Base-by-base conservation (phyloP, 768 basidiomycete species). In the Lactarius sp. region DNA sequence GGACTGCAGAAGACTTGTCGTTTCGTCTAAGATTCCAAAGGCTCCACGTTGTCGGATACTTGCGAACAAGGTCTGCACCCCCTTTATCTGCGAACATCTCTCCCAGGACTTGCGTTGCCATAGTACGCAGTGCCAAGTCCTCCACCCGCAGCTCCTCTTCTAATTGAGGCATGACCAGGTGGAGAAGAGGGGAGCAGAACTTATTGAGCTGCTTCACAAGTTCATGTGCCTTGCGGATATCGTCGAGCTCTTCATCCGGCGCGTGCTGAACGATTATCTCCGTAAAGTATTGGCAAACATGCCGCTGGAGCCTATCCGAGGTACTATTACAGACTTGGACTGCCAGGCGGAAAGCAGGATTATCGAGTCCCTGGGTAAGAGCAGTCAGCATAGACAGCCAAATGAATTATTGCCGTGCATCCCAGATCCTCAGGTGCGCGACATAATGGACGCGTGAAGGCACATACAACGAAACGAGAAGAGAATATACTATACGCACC, bases 271-370 rank as follows among this genome's bases (percentile, higher is more conserved):
- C 81, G 69, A 95, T 90, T 64, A 92, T 86, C 69, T 97, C 95
- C 27, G 92, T 89, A 72, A 99, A 97, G 76, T 98, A 94, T 69
- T 90, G 86, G 71, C 87, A 90, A 52, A 96, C 89, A 66, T 94
- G 84, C 6, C 94, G 85, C 72, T 94, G 91, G 6, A 98, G 82
- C 73, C 89, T 91, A 74, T 94, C 92, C 4, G 90, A 81, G 0
- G 92, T 87, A 27, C 79, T 78, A 61, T 86, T 94, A 79, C 92
- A 95, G 34, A 97, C 84, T 69, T 90, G 86, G 4, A 90, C 87
- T 0, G 92, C 93, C 41, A 97, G 81, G 41, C 90, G 84, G 73
- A 86, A 89, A 0, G 89, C 84, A 10, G 92, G 84, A 66, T 90
- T 86, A 46, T 90, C 88, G 67, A 83, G 75, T 60, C 83, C 79